phyloP scores from a whole-genome alignment of 2,329 filamentous ascomycete species.

The Magnaporthiopsis poae region DNA sequence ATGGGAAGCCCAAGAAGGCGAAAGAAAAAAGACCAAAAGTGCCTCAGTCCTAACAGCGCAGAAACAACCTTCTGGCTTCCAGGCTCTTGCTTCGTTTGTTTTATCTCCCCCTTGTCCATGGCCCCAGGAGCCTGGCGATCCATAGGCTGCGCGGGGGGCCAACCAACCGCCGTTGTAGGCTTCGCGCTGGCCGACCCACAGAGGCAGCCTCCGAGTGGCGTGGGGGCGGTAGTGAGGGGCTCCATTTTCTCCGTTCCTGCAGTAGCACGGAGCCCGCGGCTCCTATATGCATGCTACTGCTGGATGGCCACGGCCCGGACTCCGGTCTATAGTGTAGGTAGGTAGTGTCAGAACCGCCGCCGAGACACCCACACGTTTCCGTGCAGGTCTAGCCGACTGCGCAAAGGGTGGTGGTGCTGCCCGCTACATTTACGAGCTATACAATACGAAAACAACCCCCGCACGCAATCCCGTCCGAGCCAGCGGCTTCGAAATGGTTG shows the following conservation, averaged over 20 bases:
- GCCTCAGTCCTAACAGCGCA: too few relatives aligned
- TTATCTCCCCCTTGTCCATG: neutral
- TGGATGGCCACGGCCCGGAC: neutral
- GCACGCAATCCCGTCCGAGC: neutral
- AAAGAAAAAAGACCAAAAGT: neutral
- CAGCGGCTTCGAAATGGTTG: neutral
- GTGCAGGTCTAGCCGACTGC: neutral
- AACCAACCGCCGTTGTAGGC: neutral
- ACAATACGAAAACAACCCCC: neutral
- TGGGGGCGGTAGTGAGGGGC: neutral
- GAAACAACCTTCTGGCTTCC: neutral
- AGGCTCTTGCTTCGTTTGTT: neutral
- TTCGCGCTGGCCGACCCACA: neutral
- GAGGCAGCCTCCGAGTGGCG: neutral
- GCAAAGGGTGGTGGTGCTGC: neutral
- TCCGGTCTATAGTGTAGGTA: too few relatives aligned
- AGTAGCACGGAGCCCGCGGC: neutral
- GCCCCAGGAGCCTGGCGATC: neutral
- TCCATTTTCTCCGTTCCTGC: neutral
- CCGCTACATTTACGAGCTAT: too few relatives aligned
- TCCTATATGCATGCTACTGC: neutral
- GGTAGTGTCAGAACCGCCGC: neutral
- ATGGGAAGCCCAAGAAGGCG: neutral
- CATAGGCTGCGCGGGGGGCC: too few relatives aligned
- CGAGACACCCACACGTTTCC: neutral